phyloP scores from a whole-genome alignment of 75 land plant genomes.

The Azolla pinnata region DNA sequence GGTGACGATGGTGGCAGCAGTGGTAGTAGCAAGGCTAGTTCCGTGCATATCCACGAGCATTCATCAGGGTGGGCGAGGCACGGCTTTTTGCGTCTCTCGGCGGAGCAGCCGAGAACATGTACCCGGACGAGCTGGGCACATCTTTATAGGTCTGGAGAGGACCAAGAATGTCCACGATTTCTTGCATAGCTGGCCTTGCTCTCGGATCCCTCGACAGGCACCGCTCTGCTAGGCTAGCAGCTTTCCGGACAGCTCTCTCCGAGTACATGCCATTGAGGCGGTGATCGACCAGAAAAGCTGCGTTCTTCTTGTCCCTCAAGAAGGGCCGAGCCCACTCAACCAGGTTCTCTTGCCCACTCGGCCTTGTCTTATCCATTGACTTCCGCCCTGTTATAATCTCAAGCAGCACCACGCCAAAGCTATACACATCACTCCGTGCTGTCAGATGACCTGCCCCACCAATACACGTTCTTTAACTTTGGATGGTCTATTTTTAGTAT shows the following conservation, averaged over 20 bases:
- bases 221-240: constrained; percentile 62
- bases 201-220: constrained; percentile 61
- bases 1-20: too few species aligned
- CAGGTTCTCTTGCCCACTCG: constrained; percentile 52
- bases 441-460: constrained; percentile 64
- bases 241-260: constrained; percentile 46
- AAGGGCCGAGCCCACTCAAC: constrained; percentile 65
- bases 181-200: constrained; percentile 65
- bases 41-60: too few species aligned
- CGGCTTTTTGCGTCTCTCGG: too few species aligned
- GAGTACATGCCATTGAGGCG: constrained; percentile 57
- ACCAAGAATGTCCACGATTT: constrained; percentile 56
- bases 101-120: too few species aligned
- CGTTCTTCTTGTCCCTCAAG: constrained; percentile 49
- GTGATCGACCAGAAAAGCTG: constrained; percentile 49
- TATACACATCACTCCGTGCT: constrained; percentile 66
- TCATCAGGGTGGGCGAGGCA: too few species aligned
- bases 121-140: too few species aligned
- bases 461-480: too few species aligned
- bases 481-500: too few species aligned
- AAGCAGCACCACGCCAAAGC: constrained; percentile 67
- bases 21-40: too few species aligned
- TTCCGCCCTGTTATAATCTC: constrained; percentile 66
- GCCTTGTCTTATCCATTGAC: constrained; percentile 55
- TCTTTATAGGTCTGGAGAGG: constrained; percentile 66